phyloP scores from a whole-genome alignment of 495 filamentous ascomycete genomes.

The Penicillium mononematosum region DNA sequence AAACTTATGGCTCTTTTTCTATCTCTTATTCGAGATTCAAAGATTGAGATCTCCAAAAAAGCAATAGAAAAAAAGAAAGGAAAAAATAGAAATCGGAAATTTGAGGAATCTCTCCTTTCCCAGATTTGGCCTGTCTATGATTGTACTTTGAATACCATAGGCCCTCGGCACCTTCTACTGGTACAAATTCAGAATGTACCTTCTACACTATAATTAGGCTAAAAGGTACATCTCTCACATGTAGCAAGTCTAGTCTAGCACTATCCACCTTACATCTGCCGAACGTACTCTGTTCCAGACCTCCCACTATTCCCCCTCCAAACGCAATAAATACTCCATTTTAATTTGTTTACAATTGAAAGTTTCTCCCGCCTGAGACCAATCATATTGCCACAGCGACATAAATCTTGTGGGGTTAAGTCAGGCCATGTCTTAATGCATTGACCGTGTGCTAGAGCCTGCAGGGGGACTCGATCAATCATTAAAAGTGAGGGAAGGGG shows the following conservation, averaged over 20 bases:
- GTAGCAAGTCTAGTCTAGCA: constrained; percentile 2
- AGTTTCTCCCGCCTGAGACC: constrained; percentile 13
- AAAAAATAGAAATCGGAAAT: neutral
- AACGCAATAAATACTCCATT: constrained; percentile 5
- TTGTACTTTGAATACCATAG: neutral
- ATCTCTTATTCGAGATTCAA: neutral
- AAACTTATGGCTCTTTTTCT: no score
- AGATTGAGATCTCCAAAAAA: neutral
- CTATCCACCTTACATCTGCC: constrained; percentile 25
- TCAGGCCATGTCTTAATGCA: constrained; percentile 30
- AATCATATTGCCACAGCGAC: constrained; percentile 18
- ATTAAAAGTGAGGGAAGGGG: constrained; percentile 4
- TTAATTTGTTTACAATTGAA: constrained; percentile 13
- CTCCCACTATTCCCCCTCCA: constrained; percentile 5
- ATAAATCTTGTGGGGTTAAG: constrained; percentile 23
- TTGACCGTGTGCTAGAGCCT: constrained; percentile 31
- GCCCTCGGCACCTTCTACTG: neutral
- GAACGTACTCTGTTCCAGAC: constrained; percentile 26
- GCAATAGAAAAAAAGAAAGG: neutral
- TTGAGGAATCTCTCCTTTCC: neutral
- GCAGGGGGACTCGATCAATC: constrained; percentile 25
- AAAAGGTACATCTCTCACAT: neutral
- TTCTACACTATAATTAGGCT: neutral
- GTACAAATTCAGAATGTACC: constrained; percentile 5
- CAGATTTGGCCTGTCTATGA: constrained; percentile 1